Base-by-base conservation (phyloP, 345 rosid genomes). In the Eutrema japonicum region DNA sequence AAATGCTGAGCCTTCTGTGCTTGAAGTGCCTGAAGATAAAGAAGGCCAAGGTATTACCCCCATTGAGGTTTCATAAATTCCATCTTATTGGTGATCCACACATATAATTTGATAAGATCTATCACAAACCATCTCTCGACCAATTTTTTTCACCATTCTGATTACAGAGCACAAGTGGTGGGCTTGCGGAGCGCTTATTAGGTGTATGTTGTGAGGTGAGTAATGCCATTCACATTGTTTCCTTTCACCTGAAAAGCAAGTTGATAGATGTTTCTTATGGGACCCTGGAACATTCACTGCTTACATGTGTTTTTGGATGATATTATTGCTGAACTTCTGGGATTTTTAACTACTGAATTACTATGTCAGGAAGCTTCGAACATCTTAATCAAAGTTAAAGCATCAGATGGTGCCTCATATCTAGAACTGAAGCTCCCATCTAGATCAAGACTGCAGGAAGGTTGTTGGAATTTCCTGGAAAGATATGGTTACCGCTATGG, bases 401-500 rank as follows among this genome's bases (percentile, higher is more conserved):
- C 81, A 30, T 55, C 84, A 29, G 94, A 88, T 72, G 96, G 96
- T 64, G 87, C 85, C 40, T 82, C 56, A 51, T 85, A 76, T 80
- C 79, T 95, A 73, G 82, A 87, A 77, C 65, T 95, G 82, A 95
- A 88, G 82, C 71, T 86, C 60, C 89, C 93, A 55, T 77, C 91
- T 13, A 92, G 70, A 73, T 73, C 81, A 38, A 76, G 60, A 73
- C 73, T 61, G 26, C 70, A 7, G 9, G 77, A 76, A 4, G 85
- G 85, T 57, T 73, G 68, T 73, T 95, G 99, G 99, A 86, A 79
- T 56, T 95, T 95, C 73, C 70, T 95, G 66, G 96, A 88, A 66
- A 85, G 88, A 87, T 95, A 89, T 68, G 99, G 99, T 71, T 92
- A 87, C 63, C 88, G 85, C 73, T 92, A 92, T 67, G 96, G 98